Evolutionary conservation across 371 early-diverging fungal genomes (phyloP), one percentile per base, ranked within the genome.

Genomic region (Mortierella sp.): DNA sequence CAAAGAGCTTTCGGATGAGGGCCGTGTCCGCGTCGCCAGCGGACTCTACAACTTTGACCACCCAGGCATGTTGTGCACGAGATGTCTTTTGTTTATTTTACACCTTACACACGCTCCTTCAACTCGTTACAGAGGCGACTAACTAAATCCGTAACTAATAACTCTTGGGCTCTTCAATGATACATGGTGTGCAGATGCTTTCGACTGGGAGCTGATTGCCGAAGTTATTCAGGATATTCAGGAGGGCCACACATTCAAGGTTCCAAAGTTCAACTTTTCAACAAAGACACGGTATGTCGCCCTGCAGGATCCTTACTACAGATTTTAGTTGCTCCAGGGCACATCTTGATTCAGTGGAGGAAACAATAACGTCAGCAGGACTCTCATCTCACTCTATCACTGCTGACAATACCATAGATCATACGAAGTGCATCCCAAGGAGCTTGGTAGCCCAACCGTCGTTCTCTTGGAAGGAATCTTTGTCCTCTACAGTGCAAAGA

Each of bases 401-500:
- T 3, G 11, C 4, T 37, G 2, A 19, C 2, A 26, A 10, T n/a
- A 5, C 19, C 19, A 37, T 76, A 85, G 85, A 67, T 50, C 78
- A 53, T 81, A 69, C 14, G 81, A 81, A n/a, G n/a, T 64, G 73
- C 74, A 81, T 57, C 69, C 81, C 55, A 67, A 75, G 79, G 82
- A 69, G n/a, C 59, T 77, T 73, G 73, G 78, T 48, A 73, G 80
- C 72, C 77, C 97, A 14, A 97, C 94, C 73, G 96, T 98, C 1
- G 90, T 98, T 59, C 94, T 97, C 31, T 95, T 97, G 83, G 98
- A 98, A 82, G 98, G 98, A 50, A 97, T 98, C 64, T 95, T 97
- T 87, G 97, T 95, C 0, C 90, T 98, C 34, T 96, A 96, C 82
- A 96, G 96, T 80, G 91, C 93, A 43, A 86, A 83, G 67, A 93